Conservation (phyloP, 306 rosid genomes). For the Cercis canadensis region DNA sequence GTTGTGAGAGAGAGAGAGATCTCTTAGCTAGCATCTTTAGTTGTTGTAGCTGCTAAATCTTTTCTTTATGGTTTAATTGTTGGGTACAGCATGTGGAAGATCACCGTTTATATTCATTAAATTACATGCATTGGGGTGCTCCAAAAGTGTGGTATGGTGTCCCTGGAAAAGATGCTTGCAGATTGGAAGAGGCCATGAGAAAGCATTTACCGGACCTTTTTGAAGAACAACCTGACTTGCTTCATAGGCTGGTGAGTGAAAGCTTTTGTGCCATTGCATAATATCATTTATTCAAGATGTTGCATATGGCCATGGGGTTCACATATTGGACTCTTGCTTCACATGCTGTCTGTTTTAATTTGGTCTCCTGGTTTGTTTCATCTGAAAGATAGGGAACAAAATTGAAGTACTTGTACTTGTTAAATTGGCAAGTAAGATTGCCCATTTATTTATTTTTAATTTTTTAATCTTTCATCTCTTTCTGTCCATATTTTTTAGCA, state of each 20-base stretch:
- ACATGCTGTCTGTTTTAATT: slow-evolving; percentile 5
- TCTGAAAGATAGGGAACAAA: slow-evolving; percentile 13
- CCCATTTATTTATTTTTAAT: no score
- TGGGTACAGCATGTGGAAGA: slow-evolving; percentile 93
- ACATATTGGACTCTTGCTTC: slow-evolving; percentile 26
- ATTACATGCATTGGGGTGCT: slow-evolving; percentile 98
- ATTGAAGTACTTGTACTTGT: slow-evolving; percentile 5
- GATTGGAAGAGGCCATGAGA: slow-evolving; percentile 89
- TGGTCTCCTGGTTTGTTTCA: not conserved
- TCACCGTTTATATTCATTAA: slow-evolving; percentile 94
- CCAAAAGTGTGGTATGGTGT: slow-evolving; percentile 98
- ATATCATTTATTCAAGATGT: slow-evolving; percentile 24
- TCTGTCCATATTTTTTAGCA: no score
- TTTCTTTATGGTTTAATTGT: slow-evolving; percentile 40
- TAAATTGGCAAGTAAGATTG: no score
- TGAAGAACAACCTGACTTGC: slow-evolving; percentile 96
- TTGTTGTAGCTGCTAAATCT: slow-evolving; percentile 35
- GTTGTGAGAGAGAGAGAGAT: not conserved
- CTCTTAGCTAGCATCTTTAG: slow-evolving; percentile 29
- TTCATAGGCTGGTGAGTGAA: slow-evolving; percentile 89
- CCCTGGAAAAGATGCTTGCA: slow-evolving; percentile 82
- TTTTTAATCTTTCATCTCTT: no score
- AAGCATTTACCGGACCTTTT: slow-evolving; percentile 89
- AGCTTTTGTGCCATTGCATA: slow-evolving; percentile 31
- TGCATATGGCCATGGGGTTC: slow-evolving; percentile 23